Evolutionary conservation across 768 basidiomycete genomes (phyloP).

Genomic region (Amanita rubescens): DNA sequence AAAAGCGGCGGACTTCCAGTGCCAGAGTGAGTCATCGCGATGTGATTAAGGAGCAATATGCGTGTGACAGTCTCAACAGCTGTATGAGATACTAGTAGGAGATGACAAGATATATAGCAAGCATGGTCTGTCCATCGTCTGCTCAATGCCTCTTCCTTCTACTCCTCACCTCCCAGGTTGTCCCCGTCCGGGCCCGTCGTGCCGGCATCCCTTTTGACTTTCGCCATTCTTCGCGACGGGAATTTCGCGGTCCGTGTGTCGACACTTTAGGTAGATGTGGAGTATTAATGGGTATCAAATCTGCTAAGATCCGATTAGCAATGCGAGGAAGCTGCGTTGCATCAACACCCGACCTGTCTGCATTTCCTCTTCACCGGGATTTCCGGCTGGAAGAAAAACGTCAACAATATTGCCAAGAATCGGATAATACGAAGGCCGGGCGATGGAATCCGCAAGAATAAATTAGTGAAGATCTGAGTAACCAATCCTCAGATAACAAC

Average conservation of each 20-base stretch:
- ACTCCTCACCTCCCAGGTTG: not conserved
- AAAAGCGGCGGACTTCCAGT: constrained; percentile 17
- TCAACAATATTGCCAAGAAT: constrained; percentile 29
- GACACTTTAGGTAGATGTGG: constrained; percentile 43
- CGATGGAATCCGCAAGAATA: constrained; percentile 1
- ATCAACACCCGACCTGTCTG: constrained; percentile 25
- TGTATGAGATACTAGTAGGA: not conserved
- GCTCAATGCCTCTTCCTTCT: not conserved
- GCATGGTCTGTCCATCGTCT: too few species aligned
- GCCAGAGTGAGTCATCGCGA: not conserved
- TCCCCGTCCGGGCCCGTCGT: constrained; percentile 17
- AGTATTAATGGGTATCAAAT: constrained; percentile 50
- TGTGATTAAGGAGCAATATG: not conserved
- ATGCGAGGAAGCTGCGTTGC: constrained; percentile 1
- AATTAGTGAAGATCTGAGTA: constrained; percentile 7
- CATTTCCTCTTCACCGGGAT: constrained; percentile 17
- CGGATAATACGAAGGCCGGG: constrained; percentile 21
- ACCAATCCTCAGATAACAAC: constrained; percentile 19
- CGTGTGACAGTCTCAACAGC: too few species aligned
- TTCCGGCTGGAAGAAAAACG: constrained; percentile 25
- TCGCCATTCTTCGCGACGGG: constrained; percentile 78
- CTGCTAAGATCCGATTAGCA: constrained; percentile 30
- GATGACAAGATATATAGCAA: too few species aligned
- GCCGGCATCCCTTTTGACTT: constrained; percentile 66
- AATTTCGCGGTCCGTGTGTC: constrained; percentile 74